Evolutionary conservation across 2,329 filamentous ascomycete species (phyloP).

Genomic region (Stagonosporopsis cucurbitacearum): DNA sequence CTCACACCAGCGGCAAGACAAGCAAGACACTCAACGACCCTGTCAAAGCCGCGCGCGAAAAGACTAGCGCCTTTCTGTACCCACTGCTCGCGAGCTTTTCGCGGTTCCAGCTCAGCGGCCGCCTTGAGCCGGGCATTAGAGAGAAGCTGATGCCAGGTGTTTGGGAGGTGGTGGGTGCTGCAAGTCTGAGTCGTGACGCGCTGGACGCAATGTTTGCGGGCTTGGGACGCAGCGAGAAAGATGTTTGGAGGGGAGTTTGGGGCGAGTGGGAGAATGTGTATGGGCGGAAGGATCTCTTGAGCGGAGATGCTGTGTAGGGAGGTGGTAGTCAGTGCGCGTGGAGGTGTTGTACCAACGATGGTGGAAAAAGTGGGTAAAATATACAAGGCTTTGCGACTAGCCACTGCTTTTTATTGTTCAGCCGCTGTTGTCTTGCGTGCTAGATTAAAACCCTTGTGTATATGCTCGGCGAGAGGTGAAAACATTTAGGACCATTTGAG

Average conservation of each 20-base stretch:
- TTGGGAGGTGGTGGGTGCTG: conserved; percentile 48
- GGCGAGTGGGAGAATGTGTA: conserved; percentile 43
- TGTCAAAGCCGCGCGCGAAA: conserved; percentile 64
- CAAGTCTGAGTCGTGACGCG: conserved; percentile 38
- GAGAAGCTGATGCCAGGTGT: conserved; percentile 64
- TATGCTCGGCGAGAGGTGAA: too few species aligned
- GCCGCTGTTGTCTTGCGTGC: background rate
- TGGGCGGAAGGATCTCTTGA: conserved; percentile 28
- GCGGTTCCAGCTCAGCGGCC: conserved; percentile 56
- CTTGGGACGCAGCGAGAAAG: conserved; percentile 39
- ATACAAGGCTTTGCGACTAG: background rate
- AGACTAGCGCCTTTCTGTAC: conserved; percentile 64
- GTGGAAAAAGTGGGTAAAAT: background rate
- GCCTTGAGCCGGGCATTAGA: conserved; percentile 60
- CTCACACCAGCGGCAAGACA: conserved; percentile 42
- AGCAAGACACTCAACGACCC: conserved; percentile 61
- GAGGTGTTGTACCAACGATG: background rate
- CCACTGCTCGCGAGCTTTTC: conserved; percentile 65
- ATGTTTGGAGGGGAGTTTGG: conserved; percentile 48
- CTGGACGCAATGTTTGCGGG: conserved; percentile 49
- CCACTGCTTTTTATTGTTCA: background rate
- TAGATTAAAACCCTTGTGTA: too few species aligned
- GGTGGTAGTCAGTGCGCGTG: background rate
- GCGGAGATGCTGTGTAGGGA: conserved; percentile 3
- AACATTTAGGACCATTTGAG: too few species aligned